phyloP scores from a whole-genome alignment of 2,329 filamentous ascomycete genomes.

The Colletotrichum viniferum region DNA sequence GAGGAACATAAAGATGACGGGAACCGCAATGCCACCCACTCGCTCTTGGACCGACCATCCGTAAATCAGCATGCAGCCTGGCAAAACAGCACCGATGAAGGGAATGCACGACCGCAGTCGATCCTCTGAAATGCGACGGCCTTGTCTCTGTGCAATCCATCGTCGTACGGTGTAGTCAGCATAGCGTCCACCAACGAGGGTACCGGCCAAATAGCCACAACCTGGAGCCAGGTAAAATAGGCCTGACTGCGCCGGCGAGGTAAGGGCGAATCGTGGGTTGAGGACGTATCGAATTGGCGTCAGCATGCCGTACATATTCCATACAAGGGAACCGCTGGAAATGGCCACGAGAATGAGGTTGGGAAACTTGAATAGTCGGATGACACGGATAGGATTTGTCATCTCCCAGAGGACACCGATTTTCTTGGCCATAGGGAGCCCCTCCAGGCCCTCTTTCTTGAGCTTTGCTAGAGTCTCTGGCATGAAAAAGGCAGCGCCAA shows the following conservation, averaged over 20 bases:
- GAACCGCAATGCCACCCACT: slow-evolving; percentile 46
- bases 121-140: slow-evolving; percentile 73
- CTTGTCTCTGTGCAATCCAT: slow-evolving; percentile 55
- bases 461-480: slow-evolving; percentile 72
- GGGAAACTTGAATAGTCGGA: slow-evolving; percentile 68
- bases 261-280: slow-evolving; percentile 71
- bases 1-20: slow-evolving; percentile 70
- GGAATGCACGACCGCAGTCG: slow-evolving; percentile 64
- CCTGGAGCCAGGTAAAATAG: slow-evolving; percentile 76
- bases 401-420: slow-evolving; percentile 39
- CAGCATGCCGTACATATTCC: slow-evolving; percentile 74
- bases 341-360: slow-evolving; percentile 65
- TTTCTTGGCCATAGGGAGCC: slow-evolving; percentile 50
- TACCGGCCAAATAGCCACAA: slow-evolving; percentile 68
- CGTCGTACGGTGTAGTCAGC: slow-evolving; percentile 67
- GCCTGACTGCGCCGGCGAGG: slow-evolving; percentile 65
- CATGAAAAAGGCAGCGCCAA: slow-evolving; percentile 63
- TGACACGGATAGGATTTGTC: slow-evolving; percentile 69
- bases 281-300: slow-evolving; percentile 74
- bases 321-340: slow-evolving; percentile 66
- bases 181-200: slow-evolving; percentile 70
- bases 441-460: slow-evolving; percentile 65
- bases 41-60: slow-evolving; percentile 51
- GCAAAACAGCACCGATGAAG: slow-evolving; percentile 64
- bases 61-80: slow-evolving; percentile 71